phyloP scores from a whole-genome alignment of 1,139 yeast genomes.

The Sugiyamaella japonica region DNA sequence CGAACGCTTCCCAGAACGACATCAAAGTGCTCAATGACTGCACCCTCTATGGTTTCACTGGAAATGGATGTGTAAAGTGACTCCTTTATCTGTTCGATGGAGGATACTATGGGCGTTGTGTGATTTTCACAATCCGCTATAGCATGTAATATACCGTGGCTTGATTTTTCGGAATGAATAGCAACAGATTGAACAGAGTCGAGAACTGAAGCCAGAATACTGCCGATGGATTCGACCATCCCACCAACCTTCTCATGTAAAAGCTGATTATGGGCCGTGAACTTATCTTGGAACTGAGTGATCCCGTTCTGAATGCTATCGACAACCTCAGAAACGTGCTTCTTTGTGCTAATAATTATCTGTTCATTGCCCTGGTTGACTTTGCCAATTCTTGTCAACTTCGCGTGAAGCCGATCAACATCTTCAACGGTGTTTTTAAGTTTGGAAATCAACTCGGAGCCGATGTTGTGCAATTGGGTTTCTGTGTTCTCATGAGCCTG shows the following conservation, averaged over 20 bases:
- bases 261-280: conserved; percentile 4
- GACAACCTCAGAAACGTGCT: not conserved
- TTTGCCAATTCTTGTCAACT: not conserved
- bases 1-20: conserved; percentile 5
- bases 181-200: not conserved
- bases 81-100: conserved; percentile 4
- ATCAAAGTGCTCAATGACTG: conserved; percentile 2
- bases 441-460: conserved; percentile 21
- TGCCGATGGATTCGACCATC: conserved; percentile 8
- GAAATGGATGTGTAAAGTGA: not conserved
- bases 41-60: not conserved
- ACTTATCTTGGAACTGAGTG: not conserved
- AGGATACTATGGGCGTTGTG: not conserved
- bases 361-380: not conserved
- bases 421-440: conserved; percentile 5
- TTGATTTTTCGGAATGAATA: conserved; percentile 3
- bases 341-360: conserved; percentile 1
- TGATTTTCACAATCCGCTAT: conserved; percentile 4
- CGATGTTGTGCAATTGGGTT: conserved; percentile 33
- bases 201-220: not conserved
- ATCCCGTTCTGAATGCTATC: conserved; percentile 1
- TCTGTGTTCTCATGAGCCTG: conserved; percentile 39
- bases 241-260: conserved; percentile 2
- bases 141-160: conserved; percentile 5
- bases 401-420: conserved; percentile 6